Base-by-base conservation (phyloP, 2,329 filamentous ascomycete species). In the Cryoendolithus antarcticus region DNA sequence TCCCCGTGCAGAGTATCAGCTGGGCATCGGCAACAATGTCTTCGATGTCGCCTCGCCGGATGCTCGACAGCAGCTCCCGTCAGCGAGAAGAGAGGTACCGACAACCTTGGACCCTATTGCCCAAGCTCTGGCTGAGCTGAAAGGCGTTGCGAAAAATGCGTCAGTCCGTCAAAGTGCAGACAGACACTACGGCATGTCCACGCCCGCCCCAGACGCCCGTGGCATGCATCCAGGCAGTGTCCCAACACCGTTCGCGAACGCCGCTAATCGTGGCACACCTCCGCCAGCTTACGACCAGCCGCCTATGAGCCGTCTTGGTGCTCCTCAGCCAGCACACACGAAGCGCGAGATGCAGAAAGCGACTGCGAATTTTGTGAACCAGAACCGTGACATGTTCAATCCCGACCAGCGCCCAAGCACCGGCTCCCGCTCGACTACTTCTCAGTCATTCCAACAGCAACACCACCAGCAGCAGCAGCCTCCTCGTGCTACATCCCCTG, bases 11-110 rank as follows among this genome's bases (percentile, higher is more conserved):
- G 94, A 82, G 58, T 79, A 96, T 52, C 89, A 93, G 44, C 71
- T 98, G 21, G 95, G 95, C 53, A 76, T 98, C 39, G 91, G 91
- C 6, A 86, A 93, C 52, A 98, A 98, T 52, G 86, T 98, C 8
- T 94, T 98, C 53, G 80, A 93, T 41, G 89, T 98, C 7, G 82
- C 83, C 9, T 82, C 82, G 6, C 80, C 85, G 0, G 83, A 89
- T 43, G 49, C 53, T 21, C 59, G 59, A 54, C 51, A 70, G 47
- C 28, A 30, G 9, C 28, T 28, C 5, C 11, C 28, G 4, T 27
- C 24, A 27, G 24, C 24, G 6, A 27, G 24, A 8, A 27, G 7
- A 8, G 24, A 27, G 24, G 24, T 27, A 27, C 29, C 39, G 9
- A 27, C 21, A 7, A 38, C 34, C 13, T 62, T 72, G 10, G 91